A percentile compares a stretch with the other conserved stretches of the same genome.
Evolutionary conservation across 495 filamentous ascomycete species (phyloP).

Genomic region (Aspergillus sparsus): DNA sequence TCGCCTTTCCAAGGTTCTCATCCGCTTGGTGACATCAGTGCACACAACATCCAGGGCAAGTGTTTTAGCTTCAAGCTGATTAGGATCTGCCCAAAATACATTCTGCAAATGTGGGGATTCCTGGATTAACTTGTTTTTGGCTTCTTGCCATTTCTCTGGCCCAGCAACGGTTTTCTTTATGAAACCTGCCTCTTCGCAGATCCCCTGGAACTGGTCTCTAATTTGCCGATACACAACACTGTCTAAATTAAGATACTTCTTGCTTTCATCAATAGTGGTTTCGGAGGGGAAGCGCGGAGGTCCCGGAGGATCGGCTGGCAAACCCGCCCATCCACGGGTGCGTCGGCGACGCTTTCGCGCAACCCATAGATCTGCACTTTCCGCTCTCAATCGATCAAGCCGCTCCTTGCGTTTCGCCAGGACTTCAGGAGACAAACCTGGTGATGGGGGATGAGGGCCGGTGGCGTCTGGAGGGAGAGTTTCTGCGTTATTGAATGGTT

Average conservation of each 20-base stretch:
- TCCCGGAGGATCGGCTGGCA: conserved; percentile 72
- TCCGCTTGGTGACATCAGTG: conserved; percentile 78
- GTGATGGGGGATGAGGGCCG: conserved; percentile 28
- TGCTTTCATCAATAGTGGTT: conserved; percentile 78
- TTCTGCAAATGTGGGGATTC: conserved; percentile 64
- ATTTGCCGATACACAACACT: conserved; percentile 61
- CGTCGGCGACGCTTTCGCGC: conserved; percentile 70
- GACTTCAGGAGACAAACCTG: conserved; percentile 53
- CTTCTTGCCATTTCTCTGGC: conserved; percentile 69
- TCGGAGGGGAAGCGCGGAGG: conserved; percentile 80
- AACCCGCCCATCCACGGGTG: conserved; percentile 67
- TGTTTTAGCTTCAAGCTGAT: conserved; percentile 52
- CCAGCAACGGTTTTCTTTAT: conserved; percentile 74
- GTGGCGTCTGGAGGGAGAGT: conserved; percentile 25
- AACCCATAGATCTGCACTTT: conserved; percentile 64
- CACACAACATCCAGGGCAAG: conserved; percentile 77
- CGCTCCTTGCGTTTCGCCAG: conserved; percentile 57
- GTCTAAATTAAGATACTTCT: conserved; percentile 66
- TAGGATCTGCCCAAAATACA: conserved; percentile 59
- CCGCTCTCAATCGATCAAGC: conserved; percentile 57
- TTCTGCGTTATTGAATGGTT: conserved; percentile 30
- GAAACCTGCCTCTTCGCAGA: conserved; percentile 65
- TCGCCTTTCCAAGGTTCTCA: conserved; percentile 61
- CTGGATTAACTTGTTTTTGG: conserved; percentile 67
- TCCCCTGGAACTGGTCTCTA: conserved; percentile 65